Conservation (phyloP, 176 grass and related monocot genomes). For the Triticum monococcum region DNA sequence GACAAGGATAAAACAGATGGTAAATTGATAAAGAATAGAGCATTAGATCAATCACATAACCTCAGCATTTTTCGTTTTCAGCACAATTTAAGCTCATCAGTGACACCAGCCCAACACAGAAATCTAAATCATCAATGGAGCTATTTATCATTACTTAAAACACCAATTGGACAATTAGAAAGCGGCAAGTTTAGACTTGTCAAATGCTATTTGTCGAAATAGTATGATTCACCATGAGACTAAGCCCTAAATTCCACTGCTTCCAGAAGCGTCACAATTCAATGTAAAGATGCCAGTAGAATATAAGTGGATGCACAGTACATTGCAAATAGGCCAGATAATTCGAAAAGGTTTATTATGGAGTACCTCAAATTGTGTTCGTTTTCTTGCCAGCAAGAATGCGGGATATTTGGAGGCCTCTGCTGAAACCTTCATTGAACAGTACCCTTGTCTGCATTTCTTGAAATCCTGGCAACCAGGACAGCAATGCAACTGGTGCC, state of each 20-base stretch:
- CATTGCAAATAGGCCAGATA: conserved; percentile 3
- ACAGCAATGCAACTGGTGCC: conserved; percentile 84
- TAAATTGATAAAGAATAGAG: not conserved
- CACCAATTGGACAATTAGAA: not conserved
- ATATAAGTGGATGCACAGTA: not conserved
- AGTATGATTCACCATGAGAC: not conserved
- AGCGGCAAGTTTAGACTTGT: not conserved
- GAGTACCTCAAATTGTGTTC: conserved; percentile 82
- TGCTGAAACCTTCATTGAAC: conserved; percentile 97
- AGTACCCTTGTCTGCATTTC: conserved; percentile 97
- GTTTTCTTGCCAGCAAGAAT: conserved; percentile 85
- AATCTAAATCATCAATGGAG: not conserved
- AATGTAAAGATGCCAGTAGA: conserved; percentile 1
- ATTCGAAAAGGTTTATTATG: not conserved
- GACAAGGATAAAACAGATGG: not conserved
- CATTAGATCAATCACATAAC: not conserved
- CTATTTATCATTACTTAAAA: not conserved
- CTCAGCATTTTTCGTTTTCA: not conserved
- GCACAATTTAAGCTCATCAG: not conserved
- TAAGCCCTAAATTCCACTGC: not conserved
- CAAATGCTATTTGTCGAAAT: not conserved
- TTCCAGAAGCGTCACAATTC: conserved; percentile 1
- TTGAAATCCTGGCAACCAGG: conserved; percentile 96
- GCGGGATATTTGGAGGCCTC: conserved; percentile 94
- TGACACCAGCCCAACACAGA: not conserved